These are phyloP conservation scores for Davidsoniella australis DNA, from an alignment of 2,329 filamentous ascomycete genomes.

Conservation along the genomic window DNA sequence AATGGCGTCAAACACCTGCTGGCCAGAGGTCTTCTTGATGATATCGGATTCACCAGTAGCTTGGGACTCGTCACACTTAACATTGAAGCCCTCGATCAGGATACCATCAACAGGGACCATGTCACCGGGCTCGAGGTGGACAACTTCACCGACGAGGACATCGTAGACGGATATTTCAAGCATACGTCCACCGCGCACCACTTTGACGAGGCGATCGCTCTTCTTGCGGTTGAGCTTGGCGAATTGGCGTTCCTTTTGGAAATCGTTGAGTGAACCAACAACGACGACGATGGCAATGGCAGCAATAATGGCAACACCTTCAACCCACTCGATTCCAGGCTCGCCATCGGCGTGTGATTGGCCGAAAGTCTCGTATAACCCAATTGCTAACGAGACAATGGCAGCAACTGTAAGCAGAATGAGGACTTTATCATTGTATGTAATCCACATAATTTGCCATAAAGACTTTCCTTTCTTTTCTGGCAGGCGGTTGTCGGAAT, in stretches of 20 bases:
- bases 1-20: conserved; percentile 54
- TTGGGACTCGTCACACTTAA: conserved; percentile 64
- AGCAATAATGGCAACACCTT: conserved; percentile 68
- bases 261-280: conserved; percentile 64
- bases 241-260: conserved; percentile 65
- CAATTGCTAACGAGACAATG: conserved; percentile 54
- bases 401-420: conserved; percentile 56
- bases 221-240: conserved; percentile 66
- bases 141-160: conserved; percentile 50
- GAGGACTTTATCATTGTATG: conserved; percentile 68
- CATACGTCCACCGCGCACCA: conserved; percentile 51
- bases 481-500: conserved; percentile 54
- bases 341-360: conserved; percentile 31
- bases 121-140: conserved; percentile 59
- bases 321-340: conserved; percentile 57
- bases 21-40: conserved; percentile 48
- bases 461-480: conserved; percentile 60
- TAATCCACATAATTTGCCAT: conserved; percentile 61
- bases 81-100: conserved; percentile 53
- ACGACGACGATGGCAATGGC: conserved; percentile 62
- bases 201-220: conserved; percentile 57
- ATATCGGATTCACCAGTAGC: conserved; percentile 67
- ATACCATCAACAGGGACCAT: conserved; percentile 59
- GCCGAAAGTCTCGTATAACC: conserved; percentile 59
- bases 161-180: conserved; percentile 54